Evolutionary conservation across 2,329 filamentous ascomycete species (phyloP).

Genomic region (Penicillium sp.): DNA sequence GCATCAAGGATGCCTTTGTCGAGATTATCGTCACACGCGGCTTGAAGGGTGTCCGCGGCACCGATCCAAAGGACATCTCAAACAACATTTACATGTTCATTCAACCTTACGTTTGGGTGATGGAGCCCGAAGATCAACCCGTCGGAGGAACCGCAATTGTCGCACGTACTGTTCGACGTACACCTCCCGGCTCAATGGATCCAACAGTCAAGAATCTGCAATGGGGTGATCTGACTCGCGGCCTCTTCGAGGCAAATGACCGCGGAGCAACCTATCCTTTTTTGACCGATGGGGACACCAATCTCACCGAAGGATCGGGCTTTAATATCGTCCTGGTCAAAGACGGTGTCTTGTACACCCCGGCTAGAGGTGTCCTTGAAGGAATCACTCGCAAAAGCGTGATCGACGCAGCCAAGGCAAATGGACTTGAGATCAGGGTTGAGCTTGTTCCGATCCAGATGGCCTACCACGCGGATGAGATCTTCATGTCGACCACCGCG

Average conservation of each 20-base stretch:
- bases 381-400: constrained; percentile 55
- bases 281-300: constrained; percentile 52
- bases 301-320: constrained; percentile 54
- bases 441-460: constrained; percentile 48
- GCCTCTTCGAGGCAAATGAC: constrained; percentile 51
- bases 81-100: constrained; percentile 54
- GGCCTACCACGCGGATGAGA: constrained; percentile 50
- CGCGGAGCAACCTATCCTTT: constrained; percentile 53
- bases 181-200: constrained; percentile 51
- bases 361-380: constrained; percentile 51
- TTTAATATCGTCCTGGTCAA: constrained; percentile 55
- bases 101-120: constrained; percentile 54
- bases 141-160: constrained; percentile 48
- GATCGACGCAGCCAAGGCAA: constrained; percentile 43
- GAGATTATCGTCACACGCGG: constrained; percentile 56
- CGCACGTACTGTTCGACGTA: constrained; percentile 49
- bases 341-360: constrained; percentile 48
- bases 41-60: constrained; percentile 44
- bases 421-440: constrained; percentile 39
- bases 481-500: constrained; percentile 57
- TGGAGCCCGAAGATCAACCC: constrained; percentile 49
- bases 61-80: constrained; percentile 34
- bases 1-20: constrained; percentile 54
- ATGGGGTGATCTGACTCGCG: constrained; percentile 53
- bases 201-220: constrained; percentile 57